Base-by-base conservation (phyloP, 1,284 basidiomycete species). In the Tremellales sp. region DNA sequence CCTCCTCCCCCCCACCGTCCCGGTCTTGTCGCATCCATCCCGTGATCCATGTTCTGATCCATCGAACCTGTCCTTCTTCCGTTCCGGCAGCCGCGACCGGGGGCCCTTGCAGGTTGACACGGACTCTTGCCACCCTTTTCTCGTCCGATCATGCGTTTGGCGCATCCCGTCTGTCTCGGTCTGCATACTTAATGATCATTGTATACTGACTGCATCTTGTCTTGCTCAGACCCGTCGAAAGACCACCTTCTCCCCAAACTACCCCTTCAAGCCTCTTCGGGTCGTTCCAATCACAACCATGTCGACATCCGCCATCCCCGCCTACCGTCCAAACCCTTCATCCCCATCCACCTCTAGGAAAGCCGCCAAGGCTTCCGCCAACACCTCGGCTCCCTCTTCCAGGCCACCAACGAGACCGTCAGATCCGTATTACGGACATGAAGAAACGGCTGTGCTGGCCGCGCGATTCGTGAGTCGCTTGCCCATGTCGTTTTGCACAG, bases 341-440 rank as follows among this genome's bases (percentile, higher is more conserved):
- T 66, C 67, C 4, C 63, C 63, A 13, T 54, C 66, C 2, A 55
- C 63, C n/a, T 61, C 60, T 6, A 59, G 67, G 42, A 70, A 70
- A 46, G 66, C 60, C 12, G 63, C 57, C 47, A 70, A 70, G 52
- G 60, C 69, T 9, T 63, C 62, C 16, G 65, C 65, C 14, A 57
- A 63, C 18, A 54, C 66, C 8, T 67, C 66, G 7, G 66, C 66
- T 3, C 51, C 65, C 6, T 67, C 66, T 14, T 67, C 66, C 3
- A 43, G 60, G 19, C 50, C 61, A 14, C 49, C 60, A 10, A 56
- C 54, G 9, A 53, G 61, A 21, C 52, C 57, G 7, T 58, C 54
- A 35, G 86, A 90, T 67, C 82, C 82, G 0, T 91, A 79, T 69
- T 87, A 90, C 70, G 86, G 89, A 22, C 85, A 90, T 64, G 85